Evolutionary conservation across 768 basidiomycete genomes (phyloP).

Genomic region (Lyophyllum decastes): DNA sequence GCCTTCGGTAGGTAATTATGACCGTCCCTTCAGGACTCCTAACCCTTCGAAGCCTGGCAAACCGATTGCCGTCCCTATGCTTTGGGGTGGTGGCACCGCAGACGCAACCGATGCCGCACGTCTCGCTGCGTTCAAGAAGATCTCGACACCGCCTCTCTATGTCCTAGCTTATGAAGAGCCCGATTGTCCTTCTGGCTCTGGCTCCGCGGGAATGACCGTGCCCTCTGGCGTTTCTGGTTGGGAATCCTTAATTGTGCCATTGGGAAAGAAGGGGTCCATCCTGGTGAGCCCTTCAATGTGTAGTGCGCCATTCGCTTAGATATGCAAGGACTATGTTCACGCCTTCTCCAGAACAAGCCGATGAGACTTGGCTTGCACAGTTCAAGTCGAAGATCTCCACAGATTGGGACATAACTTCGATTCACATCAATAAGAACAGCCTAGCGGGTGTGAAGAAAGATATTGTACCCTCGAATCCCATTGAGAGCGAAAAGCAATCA

Average conservation of each 20-base stretch:
- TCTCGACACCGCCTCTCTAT: constrained; percentile 35
- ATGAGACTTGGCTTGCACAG: constrained; percentile 46
- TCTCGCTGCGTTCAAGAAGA: constrained; percentile 34
- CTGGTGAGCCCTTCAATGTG: constrained; percentile 51
- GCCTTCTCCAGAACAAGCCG: constrained; percentile 39
- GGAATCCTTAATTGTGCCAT: constrained; percentile 43
- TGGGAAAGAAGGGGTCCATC: constrained; percentile 39
- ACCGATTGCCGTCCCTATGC: constrained; percentile 46
- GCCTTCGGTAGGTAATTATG: not conserved
- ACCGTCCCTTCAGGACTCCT: constrained; percentile 32
- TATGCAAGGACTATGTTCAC: not conserved
- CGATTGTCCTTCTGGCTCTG: constrained; percentile 43
- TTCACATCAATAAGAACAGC: constrained; percentile 51
- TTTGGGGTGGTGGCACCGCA: constrained; percentile 45
- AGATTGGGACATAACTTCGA: constrained; percentile 46
- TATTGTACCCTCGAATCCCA: constrained; percentile 29
- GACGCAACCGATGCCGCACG: constrained; percentile 41
- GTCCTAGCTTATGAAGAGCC: constrained; percentile 50
- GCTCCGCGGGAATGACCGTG: constrained; percentile 46
- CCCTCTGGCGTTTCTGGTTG: constrained; percentile 39
- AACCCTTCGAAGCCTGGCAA: constrained; percentile 39
- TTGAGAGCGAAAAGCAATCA: not conserved
- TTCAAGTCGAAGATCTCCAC: constrained; percentile 39
- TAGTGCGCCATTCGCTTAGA: constrained; percentile 31
- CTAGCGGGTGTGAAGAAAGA: constrained; percentile 44